Evolutionary conservation across 2,329 filamentous ascomycete genomes (phyloP).

Genomic region (Hypoxylon rubiginosum): DNA sequence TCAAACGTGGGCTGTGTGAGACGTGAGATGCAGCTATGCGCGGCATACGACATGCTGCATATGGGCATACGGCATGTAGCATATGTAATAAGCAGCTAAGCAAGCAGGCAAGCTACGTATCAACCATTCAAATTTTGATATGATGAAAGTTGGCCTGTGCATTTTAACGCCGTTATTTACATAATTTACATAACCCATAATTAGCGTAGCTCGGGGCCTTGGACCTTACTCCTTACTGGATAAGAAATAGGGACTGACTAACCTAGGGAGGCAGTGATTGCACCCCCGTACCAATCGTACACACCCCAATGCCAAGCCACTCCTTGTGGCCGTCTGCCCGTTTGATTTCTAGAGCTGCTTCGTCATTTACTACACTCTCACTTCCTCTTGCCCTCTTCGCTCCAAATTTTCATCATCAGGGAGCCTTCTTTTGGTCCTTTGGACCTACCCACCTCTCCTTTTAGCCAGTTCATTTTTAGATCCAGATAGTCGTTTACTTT

Average conservation of each 20-base stretch:
- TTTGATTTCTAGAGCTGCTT: conserved; percentile 36
- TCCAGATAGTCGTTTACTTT: conserved; percentile 17
- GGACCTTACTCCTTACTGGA: conserved; percentile 18
- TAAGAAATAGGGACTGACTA: background rate
- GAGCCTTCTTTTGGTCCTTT: conserved; percentile 44
- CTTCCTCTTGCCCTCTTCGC: conserved; percentile 34
- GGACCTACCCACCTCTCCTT: conserved; percentile 29
- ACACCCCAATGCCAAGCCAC: conserved; percentile 44
- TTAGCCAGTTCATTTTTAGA: conserved; percentile 26
- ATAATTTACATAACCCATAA: conserved; percentile 3
- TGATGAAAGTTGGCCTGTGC: conserved; percentile 9
- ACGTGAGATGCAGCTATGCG: conserved; percentile 3
- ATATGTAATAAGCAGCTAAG: background rate
- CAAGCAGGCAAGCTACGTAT: background rate
- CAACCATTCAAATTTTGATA: conserved; percentile 26
- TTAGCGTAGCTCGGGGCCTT: conserved; percentile 11
- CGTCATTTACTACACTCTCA: conserved; percentile 34
- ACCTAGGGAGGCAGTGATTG: background rate
- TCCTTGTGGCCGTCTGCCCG: conserved; percentile 36
- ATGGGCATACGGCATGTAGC: background rate
- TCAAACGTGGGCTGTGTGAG: conserved; percentile 6
- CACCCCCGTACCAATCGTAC: conserved; percentile 5
- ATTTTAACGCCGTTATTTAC: conserved; percentile 4
- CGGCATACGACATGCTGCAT: background rate
- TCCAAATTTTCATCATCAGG: conserved; percentile 40